Percentiles rank a stretch among this genome's conserved stretches.
phyloP scores from a whole-genome alignment of 1,284 basidiomycete species.

The Trichosporon faecale region DNA sequence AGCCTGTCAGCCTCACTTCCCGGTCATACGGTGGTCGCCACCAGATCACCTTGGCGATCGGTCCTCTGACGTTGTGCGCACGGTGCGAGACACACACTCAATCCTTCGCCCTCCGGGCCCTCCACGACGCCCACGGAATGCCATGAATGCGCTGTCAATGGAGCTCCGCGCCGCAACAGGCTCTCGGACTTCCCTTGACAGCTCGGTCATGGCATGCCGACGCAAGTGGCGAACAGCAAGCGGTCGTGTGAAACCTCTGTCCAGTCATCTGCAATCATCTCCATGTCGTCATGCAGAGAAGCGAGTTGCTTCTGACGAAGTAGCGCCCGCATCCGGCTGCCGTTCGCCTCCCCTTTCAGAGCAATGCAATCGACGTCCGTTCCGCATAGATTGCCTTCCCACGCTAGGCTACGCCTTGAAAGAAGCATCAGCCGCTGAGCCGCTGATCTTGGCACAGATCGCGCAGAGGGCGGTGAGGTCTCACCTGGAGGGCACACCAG shows the following conservation, averaged over 20 bases:
- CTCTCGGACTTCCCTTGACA: neutral
- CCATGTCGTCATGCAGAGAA: neutral
- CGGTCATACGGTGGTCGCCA: neutral
- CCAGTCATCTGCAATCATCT: neutral
- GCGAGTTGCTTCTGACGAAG: neutral
- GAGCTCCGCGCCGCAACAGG: neutral
- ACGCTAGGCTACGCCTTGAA: neutral
- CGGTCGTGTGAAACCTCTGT: neutral
- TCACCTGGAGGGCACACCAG: no score
- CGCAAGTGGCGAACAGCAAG: neutral
- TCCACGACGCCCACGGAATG: neutral
- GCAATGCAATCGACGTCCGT: neutral
- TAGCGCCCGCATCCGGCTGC: neutral
- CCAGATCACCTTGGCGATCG: neutral
- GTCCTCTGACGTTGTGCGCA: neutral
- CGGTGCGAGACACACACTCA: neutral
- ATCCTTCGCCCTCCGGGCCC: neutral
- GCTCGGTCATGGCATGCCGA: neutral
- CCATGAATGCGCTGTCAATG: neutral
- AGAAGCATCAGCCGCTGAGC: neutral
- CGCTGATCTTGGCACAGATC: no score
- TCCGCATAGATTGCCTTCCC: no score
- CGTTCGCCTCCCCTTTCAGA: neutral
- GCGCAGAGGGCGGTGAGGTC: no score
- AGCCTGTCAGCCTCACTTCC: neutral